A percentile compares a stretch with the other conserved stretches of the same genome.
These are phyloP conservation scores for Trifolium repens DNA, from an alignment of 306 rosid genomes.

Conservation along the genomic window DNA sequence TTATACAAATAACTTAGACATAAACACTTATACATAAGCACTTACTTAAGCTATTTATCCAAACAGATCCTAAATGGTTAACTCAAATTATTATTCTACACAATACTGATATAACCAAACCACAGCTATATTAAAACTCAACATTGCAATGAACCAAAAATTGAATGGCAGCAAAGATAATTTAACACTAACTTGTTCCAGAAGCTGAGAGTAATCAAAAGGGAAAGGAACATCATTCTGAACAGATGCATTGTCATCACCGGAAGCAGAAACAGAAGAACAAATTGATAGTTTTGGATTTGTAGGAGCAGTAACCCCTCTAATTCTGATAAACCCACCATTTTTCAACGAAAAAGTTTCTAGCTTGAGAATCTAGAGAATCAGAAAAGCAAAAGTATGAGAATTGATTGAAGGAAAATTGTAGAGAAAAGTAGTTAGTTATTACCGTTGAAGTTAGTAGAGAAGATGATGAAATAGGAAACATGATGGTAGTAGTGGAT, in stretches of 20 bases:
- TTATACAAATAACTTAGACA: not conserved
- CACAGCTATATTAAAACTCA: not conserved
- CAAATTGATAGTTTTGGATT: constrained; percentile 30
- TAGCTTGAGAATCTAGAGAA: constrained; percentile 47
- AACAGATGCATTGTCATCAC: constrained; percentile 53
- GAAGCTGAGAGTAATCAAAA: constrained; percentile 77
- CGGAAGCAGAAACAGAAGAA: constrained; percentile 53
- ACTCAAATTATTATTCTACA: not conserved
- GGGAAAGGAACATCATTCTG: constrained; percentile 70
- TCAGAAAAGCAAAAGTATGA: constrained; percentile 25
- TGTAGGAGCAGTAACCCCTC: constrained; percentile 30
- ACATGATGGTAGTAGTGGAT: constrained; percentile 27
- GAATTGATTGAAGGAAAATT: not conserved
- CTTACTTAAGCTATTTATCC: not conserved
- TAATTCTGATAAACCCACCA: constrained; percentile 38
- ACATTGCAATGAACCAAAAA: constrained; percentile 19
- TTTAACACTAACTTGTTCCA: constrained; percentile 64
- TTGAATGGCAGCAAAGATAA: not conserved
- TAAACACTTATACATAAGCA: not conserved
- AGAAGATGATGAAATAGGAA: constrained; percentile 48
- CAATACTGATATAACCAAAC: constrained; percentile 9
- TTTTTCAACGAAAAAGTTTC: constrained; percentile 37
- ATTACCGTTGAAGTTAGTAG: constrained; percentile 49
- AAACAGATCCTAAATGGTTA: not conserved
- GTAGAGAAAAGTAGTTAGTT: not conserved